Evolutionary conservation across 352 stramenopile genomes (phyloP).

Genomic region (Phytophthora fragariaefolia): DNA sequence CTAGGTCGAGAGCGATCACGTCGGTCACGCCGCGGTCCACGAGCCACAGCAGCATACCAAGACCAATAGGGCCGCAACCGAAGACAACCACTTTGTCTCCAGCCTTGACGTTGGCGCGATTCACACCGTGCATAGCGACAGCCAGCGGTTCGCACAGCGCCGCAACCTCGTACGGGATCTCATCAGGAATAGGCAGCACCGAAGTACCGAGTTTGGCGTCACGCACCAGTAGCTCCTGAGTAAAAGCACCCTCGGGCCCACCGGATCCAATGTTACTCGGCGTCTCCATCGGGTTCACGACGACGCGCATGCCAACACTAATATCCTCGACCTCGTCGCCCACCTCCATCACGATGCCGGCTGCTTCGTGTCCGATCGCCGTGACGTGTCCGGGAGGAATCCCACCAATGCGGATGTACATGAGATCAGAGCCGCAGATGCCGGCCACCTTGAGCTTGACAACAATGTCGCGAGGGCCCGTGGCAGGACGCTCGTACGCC

Average conservation of each 20-base stretch:
- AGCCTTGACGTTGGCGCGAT: constrained; percentile 33
- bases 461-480: constrained; percentile 27
- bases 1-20: constrained; percentile 30
- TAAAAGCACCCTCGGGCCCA: constrained; percentile 30
- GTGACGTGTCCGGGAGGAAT: constrained; percentile 32
- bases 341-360: constrained; percentile 31
- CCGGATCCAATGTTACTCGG: constrained; percentile 36
- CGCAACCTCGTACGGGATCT: constrained; percentile 27
- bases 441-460: constrained; percentile 34
- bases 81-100: constrained; percentile 37
- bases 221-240: constrained; percentile 30
- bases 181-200: constrained; percentile 36
- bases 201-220: constrained; percentile 30
- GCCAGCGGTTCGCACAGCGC: constrained; percentile 33
- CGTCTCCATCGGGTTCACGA: constrained; percentile 35
- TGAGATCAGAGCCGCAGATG: constrained; percentile 36
- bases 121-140: constrained; percentile 33
- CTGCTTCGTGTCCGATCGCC: constrained; percentile 32
- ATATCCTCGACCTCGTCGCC: constrained; percentile 33
- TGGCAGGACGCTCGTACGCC: constrained; percentile 30
- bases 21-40: constrained; percentile 30
- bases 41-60: constrained; percentile 37
- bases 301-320: constrained; percentile 31
- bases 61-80: constrained; percentile 29
- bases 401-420: constrained; percentile 35